Base-by-base conservation (phyloP, 2,329 filamentous ascomycete genomes). In the Epichloe festucae region DNA sequence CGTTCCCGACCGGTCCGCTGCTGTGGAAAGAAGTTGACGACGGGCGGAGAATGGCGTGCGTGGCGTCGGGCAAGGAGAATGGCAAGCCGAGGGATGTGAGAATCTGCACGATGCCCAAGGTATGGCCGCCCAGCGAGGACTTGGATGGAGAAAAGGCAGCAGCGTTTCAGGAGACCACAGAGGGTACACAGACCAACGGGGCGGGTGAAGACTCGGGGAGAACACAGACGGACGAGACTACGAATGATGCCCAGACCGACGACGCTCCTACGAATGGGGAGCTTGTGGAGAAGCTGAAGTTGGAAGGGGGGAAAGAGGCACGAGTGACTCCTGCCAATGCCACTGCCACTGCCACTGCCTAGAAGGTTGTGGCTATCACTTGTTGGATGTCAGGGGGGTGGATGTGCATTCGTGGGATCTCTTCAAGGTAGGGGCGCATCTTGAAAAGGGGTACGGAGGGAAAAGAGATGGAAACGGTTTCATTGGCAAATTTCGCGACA, bases 1-100 rank as follows among this genome's bases (percentile, higher is more conserved):
- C 65, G 2, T 81, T 84, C 59, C 79, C 78, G 0, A 61, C 66
- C 4, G 79, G 80, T 0, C 80, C 81, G 1, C 63, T 80, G 60
- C 68, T 78, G 55, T 84, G 80, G 81, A 64, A 72, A 46, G 69
- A 74, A 3, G 55, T 59, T 1, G 69, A 71, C 3, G 72, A 68
- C 45, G 73, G 69, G 15, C 67, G 67, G 48, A 62, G 66, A 48
- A 53, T 81, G 34, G 74, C 76, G 54, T 82, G 79, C 51, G 46
- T 81, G 5, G 75, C 75, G 0, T 68, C 76, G 8, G 81, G 81
- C 2, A 70, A 66, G 49, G 64, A 68, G 48, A 67, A 69, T 3
- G 73, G 74, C 14, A 64, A 70, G 54, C 63, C 71, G 52, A 69
- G 75, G 52, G 60, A 63, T 14, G 74, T 76, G 59, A 64, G 66